A percentile compares a stretch with the other conserved stretches of the same genome.
Evolutionary conservation across 352 stramenopile species (phyloP).

Genomic region (Pseudoperonospora humuli): DNA sequence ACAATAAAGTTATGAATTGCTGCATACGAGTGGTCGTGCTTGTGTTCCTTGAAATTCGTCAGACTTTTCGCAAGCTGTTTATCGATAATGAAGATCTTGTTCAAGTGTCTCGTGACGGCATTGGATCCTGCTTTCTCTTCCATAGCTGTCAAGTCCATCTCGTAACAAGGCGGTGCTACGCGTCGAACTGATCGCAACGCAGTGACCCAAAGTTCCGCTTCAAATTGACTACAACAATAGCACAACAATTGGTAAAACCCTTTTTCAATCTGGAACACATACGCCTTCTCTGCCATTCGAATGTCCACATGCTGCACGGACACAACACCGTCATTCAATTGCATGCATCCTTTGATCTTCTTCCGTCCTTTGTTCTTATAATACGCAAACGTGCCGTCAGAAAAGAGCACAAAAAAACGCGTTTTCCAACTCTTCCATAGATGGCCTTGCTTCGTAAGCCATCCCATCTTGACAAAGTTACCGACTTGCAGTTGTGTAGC

Average conservation of each 20-base stretch:
- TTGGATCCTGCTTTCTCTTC: slow-evolving; percentile 51
- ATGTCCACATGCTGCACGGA: slow-evolving; percentile 76
- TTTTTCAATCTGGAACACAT: slow-evolving; percentile 81
- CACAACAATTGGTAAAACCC: slow-evolving; percentile 79
- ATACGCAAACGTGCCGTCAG: slow-evolving; percentile 74
- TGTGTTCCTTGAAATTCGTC: slow-evolving; percentile 40
- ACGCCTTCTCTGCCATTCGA: slow-evolving; percentile 46
- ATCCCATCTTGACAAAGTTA: slow-evolving; percentile 77
- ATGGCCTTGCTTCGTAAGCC: slow-evolving; percentile 80
- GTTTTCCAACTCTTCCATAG: slow-evolving; percentile 85
- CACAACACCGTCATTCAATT: slow-evolving; percentile 78
- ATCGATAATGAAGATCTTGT: slow-evolving; percentile 81
- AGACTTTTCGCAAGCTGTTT: slow-evolving; percentile 39
- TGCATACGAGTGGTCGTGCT: slow-evolving; percentile 39
- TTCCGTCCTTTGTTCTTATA: slow-evolving; percentile 71
- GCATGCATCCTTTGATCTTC: slow-evolving; percentile 78
- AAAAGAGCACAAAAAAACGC: slow-evolving; percentile 81
- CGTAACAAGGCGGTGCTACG: slow-evolving; percentile 36
- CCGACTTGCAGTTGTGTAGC: slow-evolving; percentile 50
- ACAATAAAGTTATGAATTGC: slow-evolving; percentile 56
- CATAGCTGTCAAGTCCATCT: slow-evolving; percentile 50
- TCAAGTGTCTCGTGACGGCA: slow-evolving; percentile 51
- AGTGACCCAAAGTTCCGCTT: slow-evolving; percentile 79
- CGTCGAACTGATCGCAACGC: slow-evolving; percentile 45
- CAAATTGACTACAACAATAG: slow-evolving; percentile 66